Evolutionary conservation across 2,329 filamentous ascomycete species (phyloP).

Genomic region (Penicillium occitanis): DNA sequence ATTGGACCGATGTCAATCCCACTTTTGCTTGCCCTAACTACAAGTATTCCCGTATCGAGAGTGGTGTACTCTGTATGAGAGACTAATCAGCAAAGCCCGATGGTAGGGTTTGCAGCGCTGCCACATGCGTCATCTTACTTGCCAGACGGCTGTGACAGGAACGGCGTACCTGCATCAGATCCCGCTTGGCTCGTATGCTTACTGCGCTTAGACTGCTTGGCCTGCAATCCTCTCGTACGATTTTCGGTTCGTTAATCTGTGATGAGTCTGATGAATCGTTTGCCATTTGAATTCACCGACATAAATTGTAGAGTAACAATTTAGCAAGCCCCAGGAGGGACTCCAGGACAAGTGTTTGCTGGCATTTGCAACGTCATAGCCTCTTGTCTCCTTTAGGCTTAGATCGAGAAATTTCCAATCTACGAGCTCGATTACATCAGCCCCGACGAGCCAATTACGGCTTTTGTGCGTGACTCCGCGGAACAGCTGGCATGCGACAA

Average conservation of each 20-base stretch:
- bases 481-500: slow-evolving; percentile 6
- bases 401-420: neutral
- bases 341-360: neutral
- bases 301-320: neutral
- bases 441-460: neutral
- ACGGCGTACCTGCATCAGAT: slow-evolving; percentile 16
- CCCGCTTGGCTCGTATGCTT: slow-evolving; percentile 3
- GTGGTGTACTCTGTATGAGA: neutral
- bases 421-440: neutral
- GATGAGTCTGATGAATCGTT: neutral
- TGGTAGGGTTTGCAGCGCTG: neutral
- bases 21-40: neutral
- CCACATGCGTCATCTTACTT: slow-evolving; percentile 13
- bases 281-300: neutral
- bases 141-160: neutral
- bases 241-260: neutral
- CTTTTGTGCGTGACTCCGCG: neutral
- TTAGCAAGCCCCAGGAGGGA: neutral
- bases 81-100: neutral
- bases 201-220: neutral
- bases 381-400: neutral
- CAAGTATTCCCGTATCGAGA: neutral
- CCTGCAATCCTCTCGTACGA: neutral
- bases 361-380: slow-evolving; percentile 17
- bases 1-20: neutral